Percentiles rank a stretch among this genome's conserved stretches.
Evolutionary conservation across 2,329 filamentous ascomycete species (phyloP).

Genomic region (Aspergillus pseudonomiae): DNA sequence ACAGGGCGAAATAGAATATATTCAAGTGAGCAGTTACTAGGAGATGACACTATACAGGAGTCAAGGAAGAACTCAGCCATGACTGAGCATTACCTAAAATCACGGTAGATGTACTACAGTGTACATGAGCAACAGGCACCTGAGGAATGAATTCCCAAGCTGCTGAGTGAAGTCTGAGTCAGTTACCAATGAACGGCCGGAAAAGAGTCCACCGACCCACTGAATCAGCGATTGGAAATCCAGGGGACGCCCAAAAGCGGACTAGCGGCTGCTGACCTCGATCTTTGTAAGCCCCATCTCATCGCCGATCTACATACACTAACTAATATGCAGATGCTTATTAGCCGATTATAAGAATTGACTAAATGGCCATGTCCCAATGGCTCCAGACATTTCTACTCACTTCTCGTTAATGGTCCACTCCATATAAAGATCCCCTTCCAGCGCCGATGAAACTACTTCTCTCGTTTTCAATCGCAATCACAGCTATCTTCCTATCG

Average conservation of each 20-base stretch:
- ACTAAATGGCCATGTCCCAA: constrained; percentile 26
- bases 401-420: constrained; percentile 17
- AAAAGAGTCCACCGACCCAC: neutral
- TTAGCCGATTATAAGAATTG: constrained; percentile 26
- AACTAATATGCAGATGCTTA: constrained; percentile 9
- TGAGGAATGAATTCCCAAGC: neutral
- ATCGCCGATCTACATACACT: neutral
- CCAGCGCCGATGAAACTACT: constrained; percentile 38
- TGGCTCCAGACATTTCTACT: constrained; percentile 25
- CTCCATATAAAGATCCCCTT: constrained; percentile 34
- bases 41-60: neutral
- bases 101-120: neutral
- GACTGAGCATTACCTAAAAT: neutral
- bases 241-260: neutral
- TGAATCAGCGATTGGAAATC: constrained; percentile 4
- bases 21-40: no score
- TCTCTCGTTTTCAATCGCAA: constrained; percentile 41
- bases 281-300: constrained; percentile 4
- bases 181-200: constrained; percentile 3
- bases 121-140: neutral
- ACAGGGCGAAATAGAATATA: no score
- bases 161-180: constrained; percentile 35
- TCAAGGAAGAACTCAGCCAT: neutral
- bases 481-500: constrained; percentile 35
- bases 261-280: constrained; percentile 4